Base-by-base conservation (phyloP, 2,329 filamentous ascomycete genomes). In the Pezicula neosporulosa region DNA sequence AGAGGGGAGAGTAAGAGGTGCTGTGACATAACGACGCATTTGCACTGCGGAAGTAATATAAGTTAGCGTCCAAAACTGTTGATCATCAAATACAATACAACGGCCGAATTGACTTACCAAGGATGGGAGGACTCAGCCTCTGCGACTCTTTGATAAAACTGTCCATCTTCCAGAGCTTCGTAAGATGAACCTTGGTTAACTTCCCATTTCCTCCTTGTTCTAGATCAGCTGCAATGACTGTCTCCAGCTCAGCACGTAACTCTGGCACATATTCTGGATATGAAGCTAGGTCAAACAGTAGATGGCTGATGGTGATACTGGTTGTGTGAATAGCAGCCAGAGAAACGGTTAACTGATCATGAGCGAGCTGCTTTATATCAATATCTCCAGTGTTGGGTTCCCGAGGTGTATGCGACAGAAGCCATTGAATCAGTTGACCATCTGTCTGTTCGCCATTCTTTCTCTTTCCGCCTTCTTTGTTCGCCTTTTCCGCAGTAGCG, bases 81-180 rank as follows among this genome's bases (percentile, higher is more conserved):
- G 3, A 24, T 24, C 24, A 24, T 24, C 6, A 6, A 24, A 24
- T 24, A 24, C 3, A 24, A 24, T 24, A 24, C n/a, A n/a, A n/a
- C n/a, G n/a, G n/a, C 6, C 6, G 9, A 18, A n/a, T 36, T 47
- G 15, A 18, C 24, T 36, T 47, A 36, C 44, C 24, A 18, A 35
- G 24, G n/a, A 44, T 24, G 10, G 36, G 33, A 13, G 46, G 46
- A 19, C n/a, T 48, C 36, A 65, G 33, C 1, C 68, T 58, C 30
- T 67, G 59, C 6, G 58, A 63, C 48, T 70, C 68, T 28, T 61
- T 61, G 21, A 69, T 47, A 16, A 57, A 60, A 8, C 60, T 63
- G 45, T 70, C 67, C 3, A 65, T 47, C 37, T 65, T 66, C 36
- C 55, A 48, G 56, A 64, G 62, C 21, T 61, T 57, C 15, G 56